phyloP scores from a whole-genome alignment of 2,329 filamentous ascomycete species.

The Fusarium nygamai region DNA sequence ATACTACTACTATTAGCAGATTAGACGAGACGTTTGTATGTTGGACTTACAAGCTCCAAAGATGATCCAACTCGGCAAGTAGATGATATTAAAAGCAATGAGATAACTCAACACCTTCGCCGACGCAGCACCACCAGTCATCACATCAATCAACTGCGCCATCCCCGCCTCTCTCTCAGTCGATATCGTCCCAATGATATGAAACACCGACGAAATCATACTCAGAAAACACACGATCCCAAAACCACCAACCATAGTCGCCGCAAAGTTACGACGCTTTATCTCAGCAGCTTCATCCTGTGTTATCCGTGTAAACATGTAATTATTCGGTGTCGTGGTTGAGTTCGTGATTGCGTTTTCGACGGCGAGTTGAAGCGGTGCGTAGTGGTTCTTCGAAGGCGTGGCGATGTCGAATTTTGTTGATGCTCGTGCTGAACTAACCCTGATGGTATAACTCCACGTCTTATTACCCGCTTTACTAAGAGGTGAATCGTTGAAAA shows the following conservation, averaged over 20 bases:
- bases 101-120: conserved; percentile 78
- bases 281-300: neutral
- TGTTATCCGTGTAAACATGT: conserved; percentile 1
- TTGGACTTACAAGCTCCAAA: neutral
- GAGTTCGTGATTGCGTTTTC: conserved; percentile 2
- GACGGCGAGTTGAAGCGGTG: neutral
- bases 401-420: neutral
- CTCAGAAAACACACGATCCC: neutral
- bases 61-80: conserved; percentile 78
- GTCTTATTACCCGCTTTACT: neutral
- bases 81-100: conserved; percentile 77
- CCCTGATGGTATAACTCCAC: neutral
- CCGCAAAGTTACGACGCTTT: neutral
- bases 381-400: neutral
- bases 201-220: conserved; percentile 6
- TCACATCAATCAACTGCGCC: conserved; percentile 83
- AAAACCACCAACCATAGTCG: neutral
- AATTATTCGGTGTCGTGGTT: neutral
- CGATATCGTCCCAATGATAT: conserved; percentile 71
- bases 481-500: neutral
- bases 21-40: accelerated
- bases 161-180: conserved; percentile 83
- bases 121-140: conserved; percentile 77
- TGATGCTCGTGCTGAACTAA: neutral
- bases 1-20: conserved; percentile 47